Percentiles rank a stretch among this genome's conserved stretches.
Conservation (phyloP, 2,329 filamentous ascomycete species). For the Gremmenia infestans region DNA sequence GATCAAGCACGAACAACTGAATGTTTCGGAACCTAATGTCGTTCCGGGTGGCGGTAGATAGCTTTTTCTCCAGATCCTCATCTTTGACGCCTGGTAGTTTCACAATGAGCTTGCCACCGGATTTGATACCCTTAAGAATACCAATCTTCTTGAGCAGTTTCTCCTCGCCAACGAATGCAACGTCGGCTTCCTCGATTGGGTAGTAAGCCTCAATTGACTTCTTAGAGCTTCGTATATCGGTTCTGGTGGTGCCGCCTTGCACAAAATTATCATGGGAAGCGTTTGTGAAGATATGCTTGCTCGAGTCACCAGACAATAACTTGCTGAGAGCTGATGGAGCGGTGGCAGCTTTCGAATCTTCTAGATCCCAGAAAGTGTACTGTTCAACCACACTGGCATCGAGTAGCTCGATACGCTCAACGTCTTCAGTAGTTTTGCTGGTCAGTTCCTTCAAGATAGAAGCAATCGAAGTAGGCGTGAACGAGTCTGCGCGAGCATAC, state of each 20-base stretch:
- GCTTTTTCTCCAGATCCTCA: constrained; percentile 83
- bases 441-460: constrained; percentile 46
- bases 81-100: constrained; percentile 76
- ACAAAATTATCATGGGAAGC: constrained; percentile 60
- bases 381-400: constrained; percentile 64
- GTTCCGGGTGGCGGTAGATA: constrained; percentile 67
- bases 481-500: constrained; percentile 65
- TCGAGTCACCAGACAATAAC: constrained; percentile 67
- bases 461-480: constrained; percentile 52
- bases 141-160: constrained; percentile 76
- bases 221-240: constrained; percentile 78
- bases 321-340: constrained; percentile 58
- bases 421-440: constrained; percentile 36
- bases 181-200: constrained; percentile 71
- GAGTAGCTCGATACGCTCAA: constrained; percentile 34
- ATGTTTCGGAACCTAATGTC: constrained; percentile 64
- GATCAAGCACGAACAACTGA: constrained; percentile 71
- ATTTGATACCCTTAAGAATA: constrained; percentile 64
- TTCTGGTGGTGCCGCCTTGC: constrained; percentile 74
- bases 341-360: constrained; percentile 62
- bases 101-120: constrained; percentile 67
- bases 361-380: constrained; percentile 91
- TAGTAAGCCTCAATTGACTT: constrained; percentile 84
- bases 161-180: constrained; percentile 72
- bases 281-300: constrained; percentile 55